Base-by-base conservation (phyloP, 1,139 yeast genomes). In the Geotrichum cucujoidarum region DNA sequence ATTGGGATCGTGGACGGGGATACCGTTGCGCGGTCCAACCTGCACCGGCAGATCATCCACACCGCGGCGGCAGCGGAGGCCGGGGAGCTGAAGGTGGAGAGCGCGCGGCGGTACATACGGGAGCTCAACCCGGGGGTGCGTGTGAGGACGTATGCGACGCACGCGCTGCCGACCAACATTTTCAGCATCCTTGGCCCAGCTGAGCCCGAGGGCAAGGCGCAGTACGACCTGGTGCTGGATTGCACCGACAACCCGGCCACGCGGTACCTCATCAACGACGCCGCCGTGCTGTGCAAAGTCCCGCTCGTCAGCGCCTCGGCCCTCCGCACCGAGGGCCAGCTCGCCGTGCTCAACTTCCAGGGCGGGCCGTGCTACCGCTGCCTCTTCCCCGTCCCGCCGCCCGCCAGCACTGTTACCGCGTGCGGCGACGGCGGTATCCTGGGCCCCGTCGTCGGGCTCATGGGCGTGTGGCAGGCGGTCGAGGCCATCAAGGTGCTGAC, bases 361-460 rank as follows among this genome's bases (percentile, higher is more conserved):
- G 54, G 56, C 3, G 97, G 97, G 0, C 98, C 98, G 0, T 94
- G 99, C 63, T 94, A 94, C 61, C 72, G 99, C 54, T 94, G 99
- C 61, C 80, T 90, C 64, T 88, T 86, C 58, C 97, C 98, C 0
- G 71, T 70, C 11, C 96, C 98, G 0, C 97, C 99, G 0, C 81
- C 94, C 0, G 85, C 95, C 0, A 81, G 78, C 48, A 74, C 87
- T 1, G 89, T 90, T 0, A 77, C 90, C 0, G 77, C 95, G 0
- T 94, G 99, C 60, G 79, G 88, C 8, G 97, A 89, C 64, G 95
- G 95, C 2, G 99, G 99, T 2, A 95, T 94, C 1, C 66, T 94
- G 20, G 98, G 98, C 0, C 96, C 98, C 0, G 94, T 92, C 5
- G 95, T 94, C 43, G 99, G 98, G 0, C 60, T 89, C 1, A 79